Evolutionary conservation across 2,329 filamentous ascomycete species (phyloP).

Genomic region (Diplodia mutila): DNA sequence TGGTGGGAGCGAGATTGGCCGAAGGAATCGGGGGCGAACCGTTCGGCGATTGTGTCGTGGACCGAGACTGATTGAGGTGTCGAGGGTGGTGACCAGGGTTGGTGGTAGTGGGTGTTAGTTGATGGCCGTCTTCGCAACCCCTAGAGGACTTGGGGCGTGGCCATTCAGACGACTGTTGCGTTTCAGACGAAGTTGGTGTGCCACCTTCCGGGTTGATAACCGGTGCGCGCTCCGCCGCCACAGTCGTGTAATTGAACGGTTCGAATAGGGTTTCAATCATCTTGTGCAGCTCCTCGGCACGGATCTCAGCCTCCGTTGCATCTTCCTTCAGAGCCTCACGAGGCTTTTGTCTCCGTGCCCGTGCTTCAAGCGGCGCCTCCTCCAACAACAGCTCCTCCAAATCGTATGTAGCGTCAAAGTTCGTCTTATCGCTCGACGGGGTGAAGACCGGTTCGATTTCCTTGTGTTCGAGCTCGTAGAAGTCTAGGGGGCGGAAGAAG

Average conservation of each 20-base stretch:
- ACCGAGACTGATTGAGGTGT: slow-evolving; percentile 34
- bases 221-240: slow-evolving; percentile 70
- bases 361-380: slow-evolving; percentile 90
- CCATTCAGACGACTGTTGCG: slow-evolving; percentile 34
- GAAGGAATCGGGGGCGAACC: slow-evolving; percentile 51
- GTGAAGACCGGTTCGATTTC: slow-evolving; percentile 89
- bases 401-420: slow-evolving; percentile 98
- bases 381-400: slow-evolving; percentile 91
- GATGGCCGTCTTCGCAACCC: slow-evolving; percentile 41
- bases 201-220: slow-evolving; percentile 37
- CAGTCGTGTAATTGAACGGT: slow-evolving; percentile 91
- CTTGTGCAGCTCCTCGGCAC: slow-evolving; percentile 89
- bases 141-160: slow-evolving; percentile 38
- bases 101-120: slow-evolving; percentile 40
- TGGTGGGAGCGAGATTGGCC: slow-evolving; percentile 33
- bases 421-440: slow-evolving; percentile 96
- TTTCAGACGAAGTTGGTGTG: slow-evolving; percentile 39
- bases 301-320: slow-evolving; percentile 91
- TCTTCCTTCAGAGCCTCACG: slow-evolving; percentile 90
- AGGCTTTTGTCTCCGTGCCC: slow-evolving; percentile 90
- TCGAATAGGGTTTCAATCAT: slow-evolving; percentile 94
- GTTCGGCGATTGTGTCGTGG: slow-evolving; percentile 52
- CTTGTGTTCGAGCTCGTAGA: slow-evolving; percentile 80
- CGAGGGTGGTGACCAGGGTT: slow-evolving; percentile 30
- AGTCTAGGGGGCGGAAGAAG: slow-evolving; percentile 87